Conservation (phyloP, 2,329 filamentous ascomycete genomes). For the Teratosphaeria destructans region DNA sequence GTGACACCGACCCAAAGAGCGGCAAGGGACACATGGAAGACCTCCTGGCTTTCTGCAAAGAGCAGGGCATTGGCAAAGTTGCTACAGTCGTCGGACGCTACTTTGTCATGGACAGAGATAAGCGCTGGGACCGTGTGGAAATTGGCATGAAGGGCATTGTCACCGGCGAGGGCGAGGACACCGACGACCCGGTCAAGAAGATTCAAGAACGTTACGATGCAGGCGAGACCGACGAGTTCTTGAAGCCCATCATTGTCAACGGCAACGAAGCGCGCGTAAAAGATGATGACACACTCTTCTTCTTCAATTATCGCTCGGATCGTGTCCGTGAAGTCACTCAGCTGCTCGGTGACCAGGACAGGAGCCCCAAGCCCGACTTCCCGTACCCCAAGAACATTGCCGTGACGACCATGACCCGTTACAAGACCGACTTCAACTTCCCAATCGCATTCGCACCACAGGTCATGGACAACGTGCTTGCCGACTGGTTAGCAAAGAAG, state of each 20-base stretch:
- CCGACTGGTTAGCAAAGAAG: conserved; percentile 90
- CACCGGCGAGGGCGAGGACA: conserved; percentile 75
- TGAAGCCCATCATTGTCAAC: conserved; percentile 92
- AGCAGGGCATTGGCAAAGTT: conserved; percentile 77
- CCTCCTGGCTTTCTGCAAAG: conserved; percentile 67
- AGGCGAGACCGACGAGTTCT: conserved; percentile 90
- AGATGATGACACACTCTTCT: conserved; percentile 91
- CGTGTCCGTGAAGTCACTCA: conserved; percentile 94
- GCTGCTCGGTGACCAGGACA: conserved; percentile 83
- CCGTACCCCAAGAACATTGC: conserved; percentile 79
- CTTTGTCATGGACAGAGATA: conserved; percentile 99
- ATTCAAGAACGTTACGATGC: conserved; percentile 81
- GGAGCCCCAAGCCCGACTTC: conserved; percentile 83
- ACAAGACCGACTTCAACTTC: conserved; percentile 93
- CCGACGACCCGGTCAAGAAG: conserved; percentile 72
- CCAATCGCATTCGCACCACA: conserved; percentile 87
- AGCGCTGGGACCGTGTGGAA: conserved; percentile 95
- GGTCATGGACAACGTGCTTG: conserved; percentile 94
- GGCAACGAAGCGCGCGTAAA: conserved; percentile 78
- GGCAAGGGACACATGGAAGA: conserved; percentile 79
- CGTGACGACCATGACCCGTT: conserved; percentile 95
- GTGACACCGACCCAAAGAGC: conserved; percentile 96
- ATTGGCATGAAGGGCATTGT: conserved; percentile 79
- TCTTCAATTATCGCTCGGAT: conserved; percentile 99
- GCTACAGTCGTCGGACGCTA: conserved; percentile 92